Base-by-base conservation (phyloP, 345 rosid genomes). In the Salix udensis region DNA sequence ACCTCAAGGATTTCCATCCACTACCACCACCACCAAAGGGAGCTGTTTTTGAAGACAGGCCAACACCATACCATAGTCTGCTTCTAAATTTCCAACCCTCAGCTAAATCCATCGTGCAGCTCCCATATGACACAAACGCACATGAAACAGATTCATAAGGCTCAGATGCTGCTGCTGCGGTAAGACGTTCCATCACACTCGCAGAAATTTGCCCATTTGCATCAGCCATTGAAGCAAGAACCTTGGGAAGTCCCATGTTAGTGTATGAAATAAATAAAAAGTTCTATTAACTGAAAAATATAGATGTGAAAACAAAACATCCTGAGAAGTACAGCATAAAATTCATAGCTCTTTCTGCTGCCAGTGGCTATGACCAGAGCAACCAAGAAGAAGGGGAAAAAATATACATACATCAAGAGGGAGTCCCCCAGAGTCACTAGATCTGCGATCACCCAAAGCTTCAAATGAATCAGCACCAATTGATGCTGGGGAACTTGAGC, bases 191-290 rank as follows among this genome's bases (percentile, higher is more conserved):
- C 98, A 96, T 92, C 72, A 83, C 91, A 75, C 88, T 79, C 60
- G 94, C 88, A 79, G 99, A 94, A 76, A 94, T 90, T 87, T 85
- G 97, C 79, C 99, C 98, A 80, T 88, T 94, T 67, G 93, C 88
- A 89, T 94, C 99, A 82, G 98, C 97, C 99, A 96, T 93, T 84
- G 98, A 92, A 80, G 98, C 95, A 77, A 96, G 96, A 78, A 93
- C 92, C 99, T 95, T 83, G 26, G 66, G 64, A 84, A 83, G 68
- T 44, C 24, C 60, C 75, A 48, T 39, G 73, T 77, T 64, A 86
- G 82, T 44, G 44, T 62, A 58, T 28, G 71, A 71, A 42, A 34
- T 24, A 44, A 77, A 83, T 69, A 24, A 23, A 23, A 44, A 72
- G 15, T 58, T 68, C 19, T 37, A 31, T 67, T 5, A 61, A 40